Percentiles rank a stretch among this genome's conserved stretches.
These are phyloP conservation scores for Sclerotinia spermophila DNA, from an alignment of 2,329 filamentous ascomycete genomes.

Conservation along the genomic window DNA sequence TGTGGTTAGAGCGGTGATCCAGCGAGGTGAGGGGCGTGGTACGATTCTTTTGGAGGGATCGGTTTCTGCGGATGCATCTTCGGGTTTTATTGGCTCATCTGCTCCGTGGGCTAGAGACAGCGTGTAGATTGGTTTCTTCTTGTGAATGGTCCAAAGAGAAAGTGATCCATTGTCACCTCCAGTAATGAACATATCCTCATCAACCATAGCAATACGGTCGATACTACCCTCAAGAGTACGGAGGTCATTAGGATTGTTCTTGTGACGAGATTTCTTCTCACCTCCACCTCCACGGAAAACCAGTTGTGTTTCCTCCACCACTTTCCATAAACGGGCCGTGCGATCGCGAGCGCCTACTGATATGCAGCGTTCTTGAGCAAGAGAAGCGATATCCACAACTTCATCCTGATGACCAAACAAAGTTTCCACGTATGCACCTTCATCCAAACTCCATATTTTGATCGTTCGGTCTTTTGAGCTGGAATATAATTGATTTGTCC, in stretches of 20 bases:
- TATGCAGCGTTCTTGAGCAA: constrained; percentile 83
- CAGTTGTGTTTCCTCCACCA: constrained; percentile 89
- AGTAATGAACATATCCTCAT: constrained; percentile 84
- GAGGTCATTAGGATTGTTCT: constrained; percentile 40
- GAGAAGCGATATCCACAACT: constrained; percentile 77
- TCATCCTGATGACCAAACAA: constrained; percentile 94
- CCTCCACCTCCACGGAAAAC: constrained; percentile 84
- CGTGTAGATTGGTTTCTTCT: constrained; percentile 90
- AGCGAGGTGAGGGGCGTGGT: constrained; percentile 67
- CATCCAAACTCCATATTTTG: constrained; percentile 91
- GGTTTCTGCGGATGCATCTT: constrained; percentile 69
- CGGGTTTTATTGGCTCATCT: constrained; percentile 64
- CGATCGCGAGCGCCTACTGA: constrained; percentile 88
- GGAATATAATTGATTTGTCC: constrained; percentile 89
- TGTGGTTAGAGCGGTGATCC: constrained; percentile 83
- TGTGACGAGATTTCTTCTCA: constrained; percentile 47
- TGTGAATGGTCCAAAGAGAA: constrained; percentile 81
- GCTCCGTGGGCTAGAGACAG: constrained; percentile 80
- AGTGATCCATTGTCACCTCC: constrained; percentile 88
- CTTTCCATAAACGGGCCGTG: constrained; percentile 92
- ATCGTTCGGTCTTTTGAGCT: constrained; percentile 88
- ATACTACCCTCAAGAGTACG: constrained; percentile 69
- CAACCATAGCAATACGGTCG: constrained; percentile 87
- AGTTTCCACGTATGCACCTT: constrained; percentile 91
- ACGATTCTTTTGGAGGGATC: constrained; percentile 58